Evolutionary conservation across 2,329 filamentous ascomycete species (phyloP), one percentile per base, ranked within the genome.

Genomic region (Triangularia setosa): DNA sequence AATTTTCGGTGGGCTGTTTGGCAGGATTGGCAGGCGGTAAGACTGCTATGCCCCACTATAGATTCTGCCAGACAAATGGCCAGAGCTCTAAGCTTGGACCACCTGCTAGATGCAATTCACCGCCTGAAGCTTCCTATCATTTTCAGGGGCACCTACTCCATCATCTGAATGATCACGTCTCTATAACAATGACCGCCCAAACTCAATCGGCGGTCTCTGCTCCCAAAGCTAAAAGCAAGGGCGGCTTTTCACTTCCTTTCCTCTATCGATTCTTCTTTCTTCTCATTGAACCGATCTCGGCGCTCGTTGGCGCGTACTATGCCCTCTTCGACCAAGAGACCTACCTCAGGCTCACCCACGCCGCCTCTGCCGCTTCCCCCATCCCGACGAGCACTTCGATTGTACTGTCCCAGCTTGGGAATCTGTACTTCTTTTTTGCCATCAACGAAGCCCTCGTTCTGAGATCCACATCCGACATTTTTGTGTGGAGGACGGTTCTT

Each of bases 391-490:
- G 82, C 48, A 90, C 89, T 1, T 83, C 85, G 9, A 85, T 93
- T 64, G 86, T 87, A 48, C 80, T 93, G 71, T 86, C 87, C 18
- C 91, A 94, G 77, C 83, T 94, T 30, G 89, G 89, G 53, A 93
- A 92, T 76, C 80, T 93, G 67, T 94, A 93, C 77, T 76, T 93
- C 44, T 84, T 91, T 64, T 91, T 93, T 75, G 86, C 89, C 62
- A 77, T 94, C 72, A 92, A 90, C 77, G 90, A 95, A 77, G 90
- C 89, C 1, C 77, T 92, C 24, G 87, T 94, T 12, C 81, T 94
- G 68, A 87, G 91, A 52, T 81, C 84, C 16, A 91, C 90, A 6
- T 78, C 79, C 58, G 87, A 93, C 77, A 72, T 88, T 33, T 80
- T 81, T 24, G 90, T 94, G 64, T 94, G 91, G 91, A 82, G 79